Base-by-base conservation (phyloP, 2,329 filamentous ascomycete genomes). In the Neofusicoccum parvum region DNA sequence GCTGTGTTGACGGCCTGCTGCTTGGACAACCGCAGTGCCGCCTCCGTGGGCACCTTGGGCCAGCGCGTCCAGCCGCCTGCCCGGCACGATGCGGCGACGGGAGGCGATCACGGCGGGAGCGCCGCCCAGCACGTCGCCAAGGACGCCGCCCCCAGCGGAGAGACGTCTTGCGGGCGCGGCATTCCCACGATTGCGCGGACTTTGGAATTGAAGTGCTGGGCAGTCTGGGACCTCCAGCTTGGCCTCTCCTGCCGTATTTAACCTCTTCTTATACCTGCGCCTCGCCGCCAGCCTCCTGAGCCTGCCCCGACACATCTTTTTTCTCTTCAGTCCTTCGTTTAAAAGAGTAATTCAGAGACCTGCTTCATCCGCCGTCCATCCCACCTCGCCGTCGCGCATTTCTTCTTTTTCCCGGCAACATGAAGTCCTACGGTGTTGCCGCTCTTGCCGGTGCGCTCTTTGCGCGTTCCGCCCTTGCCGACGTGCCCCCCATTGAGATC, bases 401-500 rank as follows among this genome's bases (percentile, higher is more conserved):
- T 36, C 23, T 45, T 54, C 53, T 53, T n/a, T 20, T 14, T 14
- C 11, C 3, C 17, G 66, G 72, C 73, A 83, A 69, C 68, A 89
- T 89, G 87, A 87, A 75, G 80, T 80, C 79, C 77, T 73, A 85
- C 78, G 70, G 79, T 66, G 67, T 82, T 73, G 79, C 80, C 64
- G 74, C 85, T 67, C 83, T 83, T 70, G 80, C 83, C 69, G 81
- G 84, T 67, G 83, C 83, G 71, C 78, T 88, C 62, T 78, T 86
- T 67, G 79, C 81, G 50, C 77, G 80, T 68, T 75, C 80, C 71
- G 80, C 80, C 69, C 72, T 80, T 62, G 56, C 56, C 15, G 84
- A 85, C 68, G 78, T 90, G 65, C 87, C 88, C 71, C 83, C 87
- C 66, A 89, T 91, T 72, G 80, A 87, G 71, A 87, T 88, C 83